phyloP scores from a whole-genome alignment of 768 basidiomycete species.

The Suillus hirtellus region DNA sequence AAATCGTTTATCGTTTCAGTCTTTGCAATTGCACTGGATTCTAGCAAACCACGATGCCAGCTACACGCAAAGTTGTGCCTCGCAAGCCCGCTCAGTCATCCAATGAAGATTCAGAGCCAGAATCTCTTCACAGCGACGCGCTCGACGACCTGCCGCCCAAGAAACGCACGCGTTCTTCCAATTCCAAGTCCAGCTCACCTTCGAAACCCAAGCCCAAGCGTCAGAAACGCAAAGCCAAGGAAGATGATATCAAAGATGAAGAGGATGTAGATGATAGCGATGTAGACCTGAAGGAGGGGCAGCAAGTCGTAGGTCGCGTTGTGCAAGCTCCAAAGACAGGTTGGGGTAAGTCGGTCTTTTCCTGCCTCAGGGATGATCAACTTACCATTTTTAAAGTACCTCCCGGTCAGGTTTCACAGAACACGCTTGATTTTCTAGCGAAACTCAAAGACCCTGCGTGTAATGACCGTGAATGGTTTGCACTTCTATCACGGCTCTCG shows the following conservation, averaged over 20 bases:
- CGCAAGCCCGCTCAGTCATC: conserved; percentile 2
- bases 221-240: conserved; percentile 10
- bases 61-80: conserved; percentile 2
- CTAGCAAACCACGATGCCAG: neutral
- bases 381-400: conserved; percentile 52
- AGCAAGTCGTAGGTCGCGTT: conserved; percentile 72
- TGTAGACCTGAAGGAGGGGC: conserved; percentile 57
- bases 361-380: neutral
- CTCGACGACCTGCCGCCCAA: conserved; percentile 37
- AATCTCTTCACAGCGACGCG: conserved; percentile 43
- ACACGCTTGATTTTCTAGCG: conserved; percentile 76
- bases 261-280: conserved; percentile 36
- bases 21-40: too few species aligned
- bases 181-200: conserved; percentile 20
- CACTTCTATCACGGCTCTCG: neutral
- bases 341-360: conserved; percentile 50
- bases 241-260: conserved; percentile 11
- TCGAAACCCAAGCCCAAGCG: conserved; percentile 26
- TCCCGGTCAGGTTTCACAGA: conserved; percentile 82
- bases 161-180: conserved; percentile 24
- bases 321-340: conserved; percentile 83
- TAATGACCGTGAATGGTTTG: conserved; percentile 84
- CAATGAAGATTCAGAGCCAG: conserved; percentile 15
- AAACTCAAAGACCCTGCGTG: conserved; percentile 71
- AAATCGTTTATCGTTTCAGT: too few species aligned